Conservation (phyloP, 1,284 basidiomycete genomes). For the Kwoniella shivajii region DNA sequence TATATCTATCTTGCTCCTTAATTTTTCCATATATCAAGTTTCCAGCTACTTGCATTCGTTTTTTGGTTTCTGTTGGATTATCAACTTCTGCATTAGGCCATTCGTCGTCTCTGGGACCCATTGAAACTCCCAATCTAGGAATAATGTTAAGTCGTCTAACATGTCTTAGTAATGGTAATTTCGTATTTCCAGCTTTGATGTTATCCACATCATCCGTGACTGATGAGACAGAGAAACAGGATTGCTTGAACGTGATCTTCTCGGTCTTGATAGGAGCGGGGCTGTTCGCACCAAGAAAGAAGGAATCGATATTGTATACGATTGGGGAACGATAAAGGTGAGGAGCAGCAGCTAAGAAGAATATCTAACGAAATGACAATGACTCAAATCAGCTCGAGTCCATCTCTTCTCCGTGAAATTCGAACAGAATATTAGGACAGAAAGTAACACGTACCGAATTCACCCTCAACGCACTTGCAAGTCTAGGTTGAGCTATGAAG, state of each 20-base stretch:
- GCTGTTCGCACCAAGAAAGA: not conserved
- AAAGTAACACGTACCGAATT: not conserved
- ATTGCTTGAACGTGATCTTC: not conserved
- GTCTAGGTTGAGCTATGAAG: not conserved
- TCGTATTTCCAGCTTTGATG: not conserved
- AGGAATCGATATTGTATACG: not conserved
- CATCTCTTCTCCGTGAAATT: no score
- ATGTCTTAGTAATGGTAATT: not conserved
- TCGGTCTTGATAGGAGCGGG: not conserved
- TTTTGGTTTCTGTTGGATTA: no score
- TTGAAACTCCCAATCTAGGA: no score
- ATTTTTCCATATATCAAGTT: no score
- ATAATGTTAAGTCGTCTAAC: no score
- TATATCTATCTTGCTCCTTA: no score
- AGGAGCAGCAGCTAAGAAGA: not conserved
- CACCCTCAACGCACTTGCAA: conserved; percentile 2
- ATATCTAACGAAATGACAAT: not conserved
- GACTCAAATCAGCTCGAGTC: not conserved
- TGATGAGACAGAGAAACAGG: not conserved
- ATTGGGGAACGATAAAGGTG: not conserved
- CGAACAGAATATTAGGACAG: not conserved
- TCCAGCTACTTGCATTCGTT: no score
- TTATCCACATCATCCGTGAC: no score
- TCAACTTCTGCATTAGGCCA: no score
- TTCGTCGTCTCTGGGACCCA: no score